These are phyloP conservation scores for Boletus sp. DNA, from an alignment of 768 basidiomycete species.

Conservation along the genomic window DNA sequence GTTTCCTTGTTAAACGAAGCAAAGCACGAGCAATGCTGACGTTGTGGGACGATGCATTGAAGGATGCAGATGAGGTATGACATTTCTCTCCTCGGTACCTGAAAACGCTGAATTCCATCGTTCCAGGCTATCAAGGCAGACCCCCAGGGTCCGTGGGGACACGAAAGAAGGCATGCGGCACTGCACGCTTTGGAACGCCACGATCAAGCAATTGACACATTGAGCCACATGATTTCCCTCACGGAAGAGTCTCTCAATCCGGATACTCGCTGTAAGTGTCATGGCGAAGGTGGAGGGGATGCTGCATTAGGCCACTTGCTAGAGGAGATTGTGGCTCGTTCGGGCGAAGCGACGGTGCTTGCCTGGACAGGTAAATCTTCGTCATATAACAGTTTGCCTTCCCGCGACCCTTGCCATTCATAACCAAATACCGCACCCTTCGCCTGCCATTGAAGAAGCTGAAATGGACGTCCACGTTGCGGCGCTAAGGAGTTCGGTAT, in stretches of 20 bases:
- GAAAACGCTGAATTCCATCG: background rate
- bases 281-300: no score
- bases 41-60: no score
- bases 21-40: no score
- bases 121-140: background rate
- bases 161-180: background rate
- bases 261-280: no score
- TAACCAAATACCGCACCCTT: background rate
- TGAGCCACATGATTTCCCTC: background rate
- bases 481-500: background rate
- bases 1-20: no score
- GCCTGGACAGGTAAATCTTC: background rate
- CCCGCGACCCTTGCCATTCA: slow-evolving; percentile 1
- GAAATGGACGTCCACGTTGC: background rate
- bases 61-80: background rate
- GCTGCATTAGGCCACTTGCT: no score
- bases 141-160: background rate
- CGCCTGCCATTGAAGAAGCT: background rate
- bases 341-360: slow-evolving; percentile 3
- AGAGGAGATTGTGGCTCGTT: background rate
- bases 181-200: background rate
- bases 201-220: background rate
- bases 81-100: background rate
- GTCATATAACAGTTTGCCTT: slow-evolving; percentile 12
- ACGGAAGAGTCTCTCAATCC: background rate